Percentiles rank a stretch among this genome's conserved stretches.
phyloP scores from a whole-genome alignment of 2,329 filamentous ascomycete genomes.

The Ophiocordyceps camponoti-rufipedis region DNA sequence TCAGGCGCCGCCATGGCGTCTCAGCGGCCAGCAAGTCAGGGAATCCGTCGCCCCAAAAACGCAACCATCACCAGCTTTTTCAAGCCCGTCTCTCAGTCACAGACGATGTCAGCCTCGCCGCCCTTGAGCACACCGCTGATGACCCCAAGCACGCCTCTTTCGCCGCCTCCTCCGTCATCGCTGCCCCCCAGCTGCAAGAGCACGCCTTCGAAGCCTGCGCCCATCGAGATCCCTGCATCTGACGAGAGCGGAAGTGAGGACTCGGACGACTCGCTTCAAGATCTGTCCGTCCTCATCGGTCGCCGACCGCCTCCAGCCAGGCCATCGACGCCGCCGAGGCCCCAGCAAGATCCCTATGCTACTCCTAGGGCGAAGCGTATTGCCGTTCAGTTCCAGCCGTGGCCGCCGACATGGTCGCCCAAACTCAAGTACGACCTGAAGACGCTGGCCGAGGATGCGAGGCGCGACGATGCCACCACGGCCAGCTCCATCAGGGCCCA shows the following conservation, averaged over 20 bases:
- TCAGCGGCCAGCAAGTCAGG: constrained; percentile 7
- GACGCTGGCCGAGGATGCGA: constrained; percentile 39
- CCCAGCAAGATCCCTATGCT: constrained; percentile 9
- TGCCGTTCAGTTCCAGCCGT: constrained; percentile 19
- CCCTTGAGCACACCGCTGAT: background rate
- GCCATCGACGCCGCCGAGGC: constrained; percentile 1
- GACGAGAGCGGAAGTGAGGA: constrained; percentile 41
- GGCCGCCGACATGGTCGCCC: constrained; percentile 29
- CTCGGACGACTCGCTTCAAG: constrained; percentile 40
- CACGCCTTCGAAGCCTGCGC: constrained; percentile 1
- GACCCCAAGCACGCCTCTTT: constrained; percentile 6
- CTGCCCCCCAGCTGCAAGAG: constrained; percentile 5
- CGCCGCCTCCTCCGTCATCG: constrained; percentile 9
- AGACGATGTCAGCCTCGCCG: background rate
- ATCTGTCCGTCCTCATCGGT: constrained; percentile 20
- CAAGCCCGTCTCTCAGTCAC: constrained; percentile 10
- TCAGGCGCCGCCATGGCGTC: constrained; percentile 5
- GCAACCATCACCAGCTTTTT: constrained; percentile 21
- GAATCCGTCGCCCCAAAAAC: constrained; percentile 2
- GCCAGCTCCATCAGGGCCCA: constrained; percentile 30
- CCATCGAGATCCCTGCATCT: constrained; percentile 42
- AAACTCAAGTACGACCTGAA: constrained; percentile 48
- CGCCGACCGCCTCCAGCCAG: constrained; percentile 5
- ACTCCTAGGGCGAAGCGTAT: constrained; percentile 31
- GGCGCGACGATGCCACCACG: constrained; percentile 38